Evolutionary conservation across 768 basidiomycete genomes (phyloP).

Genomic region (Phlegmacium glaucopus): DNA sequence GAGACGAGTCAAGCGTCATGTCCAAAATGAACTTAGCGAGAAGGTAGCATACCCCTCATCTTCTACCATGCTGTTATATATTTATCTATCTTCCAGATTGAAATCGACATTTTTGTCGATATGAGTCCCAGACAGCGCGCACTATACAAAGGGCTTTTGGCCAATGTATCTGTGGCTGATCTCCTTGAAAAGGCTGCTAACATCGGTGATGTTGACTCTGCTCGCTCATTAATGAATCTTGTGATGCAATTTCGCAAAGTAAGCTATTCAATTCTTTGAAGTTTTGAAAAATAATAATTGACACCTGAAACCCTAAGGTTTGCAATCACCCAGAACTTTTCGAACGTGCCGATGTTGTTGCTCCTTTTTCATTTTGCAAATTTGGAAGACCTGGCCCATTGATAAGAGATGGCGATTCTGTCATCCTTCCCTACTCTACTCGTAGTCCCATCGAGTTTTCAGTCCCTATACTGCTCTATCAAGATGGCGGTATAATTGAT

Average conservation of each 20-base stretch:
- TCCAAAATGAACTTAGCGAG: conserved; percentile 99
- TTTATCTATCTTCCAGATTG: conserved; percentile 59
- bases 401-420: conserved; percentile 83
- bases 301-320: conserved; percentile 44
- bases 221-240: conserved; percentile 95
- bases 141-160: conserved; percentile 85
- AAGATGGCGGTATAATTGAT: conserved; percentile 69
- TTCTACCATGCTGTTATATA: neutral
- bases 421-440: conserved; percentile 82
- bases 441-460: conserved; percentile 79
- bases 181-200: conserved; percentile 91
- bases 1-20: conserved; percentile 93
- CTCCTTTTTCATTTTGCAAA: conserved; percentile 85
- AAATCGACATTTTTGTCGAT: conserved; percentile 93
- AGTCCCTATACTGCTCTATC: conserved; percentile 74
- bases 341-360: conserved; percentile 92
- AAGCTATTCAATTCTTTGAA: conserved; percentile 6
- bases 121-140: conserved; percentile 89
- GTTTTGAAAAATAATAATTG: neutral
- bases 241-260: conserved; percentile 99
- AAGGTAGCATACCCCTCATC: conserved; percentile 63
- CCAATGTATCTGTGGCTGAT: conserved; percentile 93
- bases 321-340: conserved; percentile 99
- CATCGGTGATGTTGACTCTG: conserved; percentile 86
- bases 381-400: conserved; percentile 81